Conservation (phyloP, 2,329 filamentous ascomycete species). For the Chrysoporthe cubensis region DNA sequence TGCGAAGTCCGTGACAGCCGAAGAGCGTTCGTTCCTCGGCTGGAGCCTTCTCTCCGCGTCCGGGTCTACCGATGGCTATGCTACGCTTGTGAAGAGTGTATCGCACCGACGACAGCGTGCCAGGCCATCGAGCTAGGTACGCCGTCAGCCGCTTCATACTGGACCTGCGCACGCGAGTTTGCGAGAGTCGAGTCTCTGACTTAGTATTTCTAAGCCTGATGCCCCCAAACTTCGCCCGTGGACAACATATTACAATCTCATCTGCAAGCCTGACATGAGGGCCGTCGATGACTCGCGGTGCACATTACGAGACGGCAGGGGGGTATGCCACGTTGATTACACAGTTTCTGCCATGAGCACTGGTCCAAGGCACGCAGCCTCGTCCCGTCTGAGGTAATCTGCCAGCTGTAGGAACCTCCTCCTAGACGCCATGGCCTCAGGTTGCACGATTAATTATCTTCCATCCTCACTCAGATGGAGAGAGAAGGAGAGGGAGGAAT, state of each 20-base stretch:
- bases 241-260: no score
- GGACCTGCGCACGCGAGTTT: not conserved
- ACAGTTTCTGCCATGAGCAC: not conserved
- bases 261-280: no score
- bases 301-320: not conserved
- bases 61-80: not conserved
- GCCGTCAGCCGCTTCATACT: not conserved
- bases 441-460: not conserved
- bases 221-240: no score
- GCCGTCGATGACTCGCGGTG: no score
- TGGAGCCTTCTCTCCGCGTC: not conserved
- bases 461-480: not conserved
- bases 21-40: not conserved
- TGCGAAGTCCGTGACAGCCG: not conserved
- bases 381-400: not conserved
- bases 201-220: not conserved
- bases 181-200: not conserved
- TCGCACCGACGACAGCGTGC: not conserved
- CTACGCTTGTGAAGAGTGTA: not conserved
- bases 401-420: not conserved
- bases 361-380: not conserved
- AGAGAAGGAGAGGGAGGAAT: not conserved
- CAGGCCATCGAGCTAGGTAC: not conserved
- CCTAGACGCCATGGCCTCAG: not conserved
- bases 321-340: not conserved